phyloP scores from a whole-genome alignment of 2,329 filamentous ascomycete species.

The Fusarium sp. region DNA sequence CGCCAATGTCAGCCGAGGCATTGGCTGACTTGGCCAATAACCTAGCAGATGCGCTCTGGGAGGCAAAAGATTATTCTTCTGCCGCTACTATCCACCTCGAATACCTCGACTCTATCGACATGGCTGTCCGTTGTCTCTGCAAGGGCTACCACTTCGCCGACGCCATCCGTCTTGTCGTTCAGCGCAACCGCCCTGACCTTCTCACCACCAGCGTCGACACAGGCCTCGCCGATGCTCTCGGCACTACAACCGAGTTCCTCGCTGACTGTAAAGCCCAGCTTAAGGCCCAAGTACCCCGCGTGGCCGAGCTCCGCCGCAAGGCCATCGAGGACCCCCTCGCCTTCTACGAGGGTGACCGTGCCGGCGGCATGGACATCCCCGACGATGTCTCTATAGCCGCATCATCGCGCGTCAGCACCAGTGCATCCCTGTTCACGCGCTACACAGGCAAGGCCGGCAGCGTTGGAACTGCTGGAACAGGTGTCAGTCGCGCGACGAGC shows the following conservation, averaged over 20 bases:
- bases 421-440: conserved; percentile 89
- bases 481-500: conserved; percentile 80
- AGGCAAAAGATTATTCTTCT: conserved; percentile 83
- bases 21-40: conserved; percentile 75
- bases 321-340: conserved; percentile 86
- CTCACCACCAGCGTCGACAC: conserved; percentile 77
- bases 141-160: conserved; percentile 88
- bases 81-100: conserved; percentile 85
- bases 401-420: conserved; percentile 80
- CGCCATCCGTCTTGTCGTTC: conserved; percentile 80
- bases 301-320: conserved; percentile 82
- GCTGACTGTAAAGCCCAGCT: conserved; percentile 93
- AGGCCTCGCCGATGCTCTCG: conserved; percentile 82
- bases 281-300: conserved; percentile 83
- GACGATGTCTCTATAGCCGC: conserved; percentile 94
- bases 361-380: conserved; percentile 75
- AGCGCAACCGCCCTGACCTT: conserved; percentile 69
- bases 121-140: conserved; percentile 81
- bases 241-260: conserved; percentile 86
- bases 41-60: conserved; percentile 81
- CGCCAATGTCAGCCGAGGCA: conserved; percentile 68
- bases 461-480: conserved; percentile 75
- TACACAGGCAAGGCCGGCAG: conserved; percentile 80
- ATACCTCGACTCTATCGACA: conserved; percentile 77
- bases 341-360: conserved; percentile 84